Evolutionary conservation across 495 filamentous ascomycete species (phyloP).

Genomic region (Podospora sp.): DNA sequence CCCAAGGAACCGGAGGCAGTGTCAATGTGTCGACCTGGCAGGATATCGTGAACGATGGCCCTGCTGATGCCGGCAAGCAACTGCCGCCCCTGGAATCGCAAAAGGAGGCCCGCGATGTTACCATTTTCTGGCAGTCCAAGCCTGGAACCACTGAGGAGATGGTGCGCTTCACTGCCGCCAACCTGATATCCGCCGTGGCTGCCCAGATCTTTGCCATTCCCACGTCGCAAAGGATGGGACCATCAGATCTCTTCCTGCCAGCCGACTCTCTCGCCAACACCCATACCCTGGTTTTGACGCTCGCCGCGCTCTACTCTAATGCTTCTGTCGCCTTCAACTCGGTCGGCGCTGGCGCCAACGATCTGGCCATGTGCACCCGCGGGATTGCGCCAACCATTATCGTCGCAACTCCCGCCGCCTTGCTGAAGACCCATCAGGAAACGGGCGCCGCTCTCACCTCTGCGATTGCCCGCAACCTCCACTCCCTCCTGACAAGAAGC

Average conservation of each 20-base stretch:
- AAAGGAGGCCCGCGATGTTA: slow-evolving; percentile 54
- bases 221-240: slow-evolving; percentile 66
- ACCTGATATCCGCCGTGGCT: slow-evolving; percentile 77
- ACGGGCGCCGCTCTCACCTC: slow-evolving; percentile 49
- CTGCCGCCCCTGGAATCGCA: slow-evolving; percentile 50
- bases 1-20: slow-evolving; percentile 67
- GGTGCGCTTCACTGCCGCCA: slow-evolving; percentile 75
- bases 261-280: slow-evolving; percentile 78
- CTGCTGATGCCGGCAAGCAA: slow-evolving; percentile 45
- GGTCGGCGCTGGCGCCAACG: slow-evolving; percentile 69
- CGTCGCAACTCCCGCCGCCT: slow-evolving; percentile 73
- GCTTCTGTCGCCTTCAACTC: slow-evolving; percentile 87
- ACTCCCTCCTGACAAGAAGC: slow-evolving; percentile 68
- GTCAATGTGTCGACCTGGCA: slow-evolving; percentile 86
- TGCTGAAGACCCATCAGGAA: slow-evolving; percentile 63
- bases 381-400: slow-evolving; percentile 81
- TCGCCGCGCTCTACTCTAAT: slow-evolving; percentile 81
- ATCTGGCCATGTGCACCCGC: slow-evolving; percentile 71
- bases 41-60: slow-evolving; percentile 71
- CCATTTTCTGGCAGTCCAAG: slow-evolving; percentile 64
- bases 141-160: slow-evolving; percentile 61
- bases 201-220: slow-evolving; percentile 78
- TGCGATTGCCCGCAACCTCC: slow-evolving; percentile 51
- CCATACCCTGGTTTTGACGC: slow-evolving; percentile 76
- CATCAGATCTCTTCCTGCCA: slow-evolving; percentile 83